A percentile compares a stretch with the other conserved stretches of the same genome.
These are phyloP conservation scores for Straminergon stramineum DNA, from an alignment of 225 moss, liverwort and hornwort species.

Conservation along the genomic window DNA sequence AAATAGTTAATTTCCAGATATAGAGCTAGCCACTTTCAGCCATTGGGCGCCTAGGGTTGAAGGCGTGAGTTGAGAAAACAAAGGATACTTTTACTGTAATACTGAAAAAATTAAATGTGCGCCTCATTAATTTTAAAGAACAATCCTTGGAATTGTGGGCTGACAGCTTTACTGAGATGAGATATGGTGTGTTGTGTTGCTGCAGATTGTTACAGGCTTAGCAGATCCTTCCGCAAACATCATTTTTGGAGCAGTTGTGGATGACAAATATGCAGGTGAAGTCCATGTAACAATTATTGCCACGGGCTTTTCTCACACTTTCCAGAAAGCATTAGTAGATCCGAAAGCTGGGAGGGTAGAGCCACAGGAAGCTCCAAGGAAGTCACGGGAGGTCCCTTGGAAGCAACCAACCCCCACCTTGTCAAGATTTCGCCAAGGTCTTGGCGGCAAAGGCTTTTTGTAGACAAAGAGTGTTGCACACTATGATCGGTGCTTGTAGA, in stretches of 20 bases:
- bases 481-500: neutral
- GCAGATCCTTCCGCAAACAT: constrained; percentile 81
- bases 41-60: neutral
- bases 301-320: constrained; percentile 82
- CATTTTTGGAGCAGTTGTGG: constrained; percentile 65
- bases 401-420: constrained; percentile 57
- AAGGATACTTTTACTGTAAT: neutral
- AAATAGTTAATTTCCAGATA: neutral
- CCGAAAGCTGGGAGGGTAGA: constrained; percentile 55
- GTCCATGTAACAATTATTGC: constrained; percentile 86
- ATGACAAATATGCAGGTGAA: constrained; percentile 56
- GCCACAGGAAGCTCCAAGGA: constrained; percentile 39
- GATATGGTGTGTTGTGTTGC: neutral
- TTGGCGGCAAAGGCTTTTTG: constrained; percentile 75
- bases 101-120: no score
- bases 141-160: neutral
- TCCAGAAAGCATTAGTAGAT: constrained; percentile 69
- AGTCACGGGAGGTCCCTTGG: constrained; percentile 44
- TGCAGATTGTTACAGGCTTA: constrained; percentile 69
- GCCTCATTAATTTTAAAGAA: no score
- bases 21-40: neutral
- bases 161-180: neutral
- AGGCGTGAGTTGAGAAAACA: neutral
- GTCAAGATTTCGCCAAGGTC: constrained; percentile 66
- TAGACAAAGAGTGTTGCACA: constrained; percentile 7